Evolutionary conservation across 192 early-diverging fungal genomes (phyloP).

Genomic region (Coemansia sp.): DNA sequence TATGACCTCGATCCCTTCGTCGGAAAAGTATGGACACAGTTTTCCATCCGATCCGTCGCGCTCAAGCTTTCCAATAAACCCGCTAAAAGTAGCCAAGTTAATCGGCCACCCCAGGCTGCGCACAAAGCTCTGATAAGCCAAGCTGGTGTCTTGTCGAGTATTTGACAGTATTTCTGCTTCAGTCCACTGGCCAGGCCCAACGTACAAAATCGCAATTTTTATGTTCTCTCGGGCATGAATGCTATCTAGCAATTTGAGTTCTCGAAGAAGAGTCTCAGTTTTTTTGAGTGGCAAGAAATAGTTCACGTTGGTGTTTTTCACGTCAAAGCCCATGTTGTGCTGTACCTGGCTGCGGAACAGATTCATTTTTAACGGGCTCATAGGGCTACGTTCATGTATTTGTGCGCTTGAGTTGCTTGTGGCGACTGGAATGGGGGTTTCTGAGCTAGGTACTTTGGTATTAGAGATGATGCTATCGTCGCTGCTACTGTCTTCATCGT

Average conservation of each 20-base stretch:
- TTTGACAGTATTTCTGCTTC: conserved; percentile 85
- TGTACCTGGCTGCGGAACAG: conserved; percentile 29
- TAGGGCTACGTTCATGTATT: not conserved
- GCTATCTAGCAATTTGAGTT: conserved; percentile 34
- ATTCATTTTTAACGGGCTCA: conserved; percentile 30
- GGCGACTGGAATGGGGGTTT: not conserved
- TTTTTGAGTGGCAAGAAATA: conserved; percentile 28
- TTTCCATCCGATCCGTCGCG: conserved; percentile 72
- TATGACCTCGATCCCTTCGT: conserved; percentile 79
- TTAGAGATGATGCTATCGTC: not conserved
- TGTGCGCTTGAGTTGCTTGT: not conserved
- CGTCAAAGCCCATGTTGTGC: conserved; percentile 20
- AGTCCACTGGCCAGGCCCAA: conserved; percentile 86
- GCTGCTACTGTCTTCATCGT: conserved; percentile 1
- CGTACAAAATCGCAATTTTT: conserved; percentile 91
- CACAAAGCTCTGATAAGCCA: conserved; percentile 82
- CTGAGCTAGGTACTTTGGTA: too few species aligned
- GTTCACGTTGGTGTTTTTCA: conserved; percentile 7
- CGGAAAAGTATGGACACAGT: conserved; percentile 78
- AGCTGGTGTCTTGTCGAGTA: conserved; percentile 58
- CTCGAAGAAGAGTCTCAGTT: conserved; percentile 29
- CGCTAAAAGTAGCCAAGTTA: conserved; percentile 75
- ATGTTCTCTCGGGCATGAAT: conserved; percentile 67
- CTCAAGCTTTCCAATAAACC: conserved; percentile 87
- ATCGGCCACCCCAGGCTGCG: conserved; percentile 91